Base-by-base conservation (phyloP, 208 protist genomes). In the Trypanosoma vivax region DNA sequence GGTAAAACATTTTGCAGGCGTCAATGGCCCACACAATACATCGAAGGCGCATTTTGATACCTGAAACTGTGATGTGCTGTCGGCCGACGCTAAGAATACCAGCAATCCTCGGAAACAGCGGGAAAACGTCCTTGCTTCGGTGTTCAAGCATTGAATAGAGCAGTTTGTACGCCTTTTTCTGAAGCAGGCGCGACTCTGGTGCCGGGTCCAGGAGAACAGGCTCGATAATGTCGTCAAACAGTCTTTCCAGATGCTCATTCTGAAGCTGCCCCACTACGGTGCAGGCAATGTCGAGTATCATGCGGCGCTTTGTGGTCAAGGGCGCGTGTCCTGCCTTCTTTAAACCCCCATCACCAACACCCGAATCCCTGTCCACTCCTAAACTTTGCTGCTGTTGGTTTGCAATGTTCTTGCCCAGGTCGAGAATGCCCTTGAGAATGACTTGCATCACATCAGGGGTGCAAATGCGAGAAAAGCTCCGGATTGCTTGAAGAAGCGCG, bases 131-230 rank as follows among this genome's bases (percentile, higher is more conserved):
- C 51, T 76, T 76, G 7, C 85, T 70, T 49, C 82, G 76, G 58
- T 88, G 55, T 57, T 93, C 86, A 55, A 93, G 90, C 67, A 93
- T 80, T 41, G 79, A 50, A 34, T 76, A 80, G 47, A 93, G 76
- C 42, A 93, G 69, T 64, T 93, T 93, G 73, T 93, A 93, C 1
- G 86, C 86, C 47, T 93, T 93, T 65, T 93, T 93, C 65, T 93
- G 86, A 49, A 93, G 63, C 31, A 88, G 60, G 3, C 82, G 79
- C 10, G 76, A 87, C 53, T 87, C 76, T 25, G 82, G 81, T 30
- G 77, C 63, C 46, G 41, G 82, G 53, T 93, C 81, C 59, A 83
- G 68, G 16, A 93, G 66, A 2, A 93, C 78, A 0, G 86, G 86
- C 65, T 93, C 86, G 41, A 93, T 79, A 21, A 93, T 73, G 29